Evolutionary conservation across 352 stramenopile species (phyloP), one percentile per base, ranked within the genome.

Genomic region (Phytophthora tentaculata): DNA sequence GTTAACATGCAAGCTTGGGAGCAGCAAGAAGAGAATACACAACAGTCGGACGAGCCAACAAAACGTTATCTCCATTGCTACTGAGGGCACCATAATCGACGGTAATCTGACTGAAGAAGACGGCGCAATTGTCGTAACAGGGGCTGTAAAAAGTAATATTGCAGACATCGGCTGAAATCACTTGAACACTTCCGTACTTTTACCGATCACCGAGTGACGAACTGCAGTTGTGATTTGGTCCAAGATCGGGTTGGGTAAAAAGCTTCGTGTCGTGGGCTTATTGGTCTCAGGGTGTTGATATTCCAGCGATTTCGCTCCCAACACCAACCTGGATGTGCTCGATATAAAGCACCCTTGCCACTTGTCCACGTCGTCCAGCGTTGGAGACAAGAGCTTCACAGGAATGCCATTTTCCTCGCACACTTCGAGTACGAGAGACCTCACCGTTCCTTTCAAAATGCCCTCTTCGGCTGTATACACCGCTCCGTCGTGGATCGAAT

Each of bases 291-390:
- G 73, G 26, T 90, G 47, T 17, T 81, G 68, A 61, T 82, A 93
- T 41, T 89, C 66, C 35, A 93, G 52, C 12, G 67, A 80, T 20
- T 67, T 52, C 2, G 82, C 81, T 43, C 81, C 81, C 10, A 95
- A 64, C n/a, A 94, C 83, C 37, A 95, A 63, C 3, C 87, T 84
- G 24, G 87, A 94, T 41, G 87, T 95, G 57, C 87, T 95, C 28
- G 87, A 92, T 58, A 95, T 89, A 60, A 95, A 95, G 55, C 85
- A 92, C 4, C 72, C 86, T 49, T 92, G 76, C 87, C 87, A 95
- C 41, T 74, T 58, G 16, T 85, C 74, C 1, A 92, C 67, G 10
- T 79, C 65, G 28, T 88, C 73, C 14, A 95, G 67, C 20, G 58
- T 67, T 8, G 87, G 87, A 28, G 87, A 80, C 14, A 67, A 56